Evolutionary conservation across 176 grass and related monocot genomes (phyloP).

Genomic region (Musa schizocarpa): DNA sequence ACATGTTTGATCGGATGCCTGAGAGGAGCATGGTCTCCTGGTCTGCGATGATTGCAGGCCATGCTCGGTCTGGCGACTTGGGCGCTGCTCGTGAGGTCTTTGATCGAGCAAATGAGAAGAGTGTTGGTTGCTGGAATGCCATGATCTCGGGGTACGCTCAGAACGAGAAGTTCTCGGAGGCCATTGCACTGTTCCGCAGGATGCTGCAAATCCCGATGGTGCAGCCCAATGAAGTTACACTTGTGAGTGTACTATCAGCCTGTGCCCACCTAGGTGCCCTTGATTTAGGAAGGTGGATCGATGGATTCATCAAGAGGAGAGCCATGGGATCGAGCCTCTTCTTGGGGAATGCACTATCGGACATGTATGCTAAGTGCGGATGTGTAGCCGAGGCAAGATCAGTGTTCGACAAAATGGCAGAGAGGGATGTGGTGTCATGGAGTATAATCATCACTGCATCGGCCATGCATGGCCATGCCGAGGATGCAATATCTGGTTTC

Average conservation of each 20-base stretch:
- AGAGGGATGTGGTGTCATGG: constrained; percentile 42
- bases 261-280: constrained; percentile 39
- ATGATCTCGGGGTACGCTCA: constrained; percentile 40
- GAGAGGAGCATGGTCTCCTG: constrained; percentile 32
- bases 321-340: constrained; percentile 6
- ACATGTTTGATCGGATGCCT: constrained; percentile 31
- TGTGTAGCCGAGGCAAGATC: constrained; percentile 22
- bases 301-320: constrained; percentile 13
- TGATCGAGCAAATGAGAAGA: constrained; percentile 25
- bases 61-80: constrained; percentile 27
- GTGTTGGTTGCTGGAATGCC: constrained; percentile 47
- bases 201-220: constrained; percentile 3
- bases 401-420: constrained; percentile 17
- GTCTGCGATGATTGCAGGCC: constrained; percentile 35
- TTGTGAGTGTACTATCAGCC: constrained; percentile 25
- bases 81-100: constrained; percentile 27
- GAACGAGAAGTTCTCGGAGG: neutral
- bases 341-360: constrained; percentile 34
- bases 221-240: constrained; percentile 30
- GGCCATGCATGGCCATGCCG: constrained; percentile 37
- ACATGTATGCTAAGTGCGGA: constrained; percentile 58
- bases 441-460: constrained; percentile 40
- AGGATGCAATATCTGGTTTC: constrained; percentile 28
- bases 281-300: constrained; percentile 21
- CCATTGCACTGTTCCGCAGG: constrained; percentile 21